Conservation (phyloP, 331 rosid species). For the Malus hybrid region DNA sequence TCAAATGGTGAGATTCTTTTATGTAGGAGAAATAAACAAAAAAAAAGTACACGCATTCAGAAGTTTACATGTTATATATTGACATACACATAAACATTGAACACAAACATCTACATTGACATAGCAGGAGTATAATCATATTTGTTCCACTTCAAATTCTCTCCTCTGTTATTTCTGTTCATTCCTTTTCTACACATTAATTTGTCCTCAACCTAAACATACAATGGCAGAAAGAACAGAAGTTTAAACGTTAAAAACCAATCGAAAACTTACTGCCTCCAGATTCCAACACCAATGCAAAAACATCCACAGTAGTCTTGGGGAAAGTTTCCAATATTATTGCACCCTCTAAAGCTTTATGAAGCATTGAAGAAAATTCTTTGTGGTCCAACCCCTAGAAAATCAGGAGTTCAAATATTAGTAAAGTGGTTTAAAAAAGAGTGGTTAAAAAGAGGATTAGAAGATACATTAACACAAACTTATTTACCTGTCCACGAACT, state of each 20-base stretch:
- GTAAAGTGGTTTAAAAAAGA: neutral
- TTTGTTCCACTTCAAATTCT: neutral
- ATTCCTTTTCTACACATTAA: neutral
- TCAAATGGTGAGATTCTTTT: neutral
- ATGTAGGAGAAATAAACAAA: neutral
- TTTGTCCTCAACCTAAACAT: neutral
- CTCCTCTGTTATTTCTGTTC: neutral
- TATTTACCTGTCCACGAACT: constrained; percentile 72
- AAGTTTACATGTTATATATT: too few relatives aligned
- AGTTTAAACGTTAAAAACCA: neutral
- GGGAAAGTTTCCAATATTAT: constrained; percentile 83
- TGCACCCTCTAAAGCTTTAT: constrained; percentile 93
- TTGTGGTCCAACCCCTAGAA: constrained; percentile 72
- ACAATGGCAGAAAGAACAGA: neutral
- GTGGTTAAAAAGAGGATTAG: neutral
- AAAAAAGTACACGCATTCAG: neutral
- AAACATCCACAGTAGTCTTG: constrained; percentile 93
- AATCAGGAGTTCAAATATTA: constrained; percentile 18
- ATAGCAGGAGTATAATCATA: neutral
- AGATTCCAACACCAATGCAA: constrained; percentile 94
- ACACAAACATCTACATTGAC: neutral
- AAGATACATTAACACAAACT: neutral
- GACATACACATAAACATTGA: too few relatives aligned
- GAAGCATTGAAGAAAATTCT: constrained; percentile 78
- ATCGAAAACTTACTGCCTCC: constrained; percentile 72